phyloP scores from a whole-genome alignment of 257 asterid species.

The Cruciata laevipes region DNA sequence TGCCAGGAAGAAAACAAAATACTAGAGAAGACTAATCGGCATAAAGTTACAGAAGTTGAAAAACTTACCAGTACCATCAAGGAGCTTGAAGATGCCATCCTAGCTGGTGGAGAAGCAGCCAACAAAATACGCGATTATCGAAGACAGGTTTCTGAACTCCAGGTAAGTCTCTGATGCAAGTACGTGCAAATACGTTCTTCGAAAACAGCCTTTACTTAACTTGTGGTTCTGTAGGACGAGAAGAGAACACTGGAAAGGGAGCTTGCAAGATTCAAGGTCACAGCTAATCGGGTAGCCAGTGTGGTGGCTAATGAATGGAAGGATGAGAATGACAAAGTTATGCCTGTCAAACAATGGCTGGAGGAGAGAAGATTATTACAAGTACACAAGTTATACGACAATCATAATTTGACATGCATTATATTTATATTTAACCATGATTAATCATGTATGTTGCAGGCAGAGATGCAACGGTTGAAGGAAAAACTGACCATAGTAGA shows the following conservation, averaged over 20 bases:
- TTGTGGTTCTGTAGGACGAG: constrained; percentile 51
- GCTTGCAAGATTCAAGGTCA: constrained; percentile 74
- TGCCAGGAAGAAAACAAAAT: constrained; percentile 84
- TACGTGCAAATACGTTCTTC: not conserved
- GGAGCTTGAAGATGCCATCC: constrained; percentile 85
- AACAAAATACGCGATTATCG: constrained; percentile 60
- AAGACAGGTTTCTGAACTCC: constrained; percentile 59
- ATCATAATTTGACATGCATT: not conserved
- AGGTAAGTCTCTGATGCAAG: constrained; percentile 26
- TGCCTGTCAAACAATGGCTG: constrained; percentile 95
- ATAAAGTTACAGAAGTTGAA: constrained; percentile 72
- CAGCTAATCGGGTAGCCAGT: constrained; percentile 71
- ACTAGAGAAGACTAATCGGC: constrained; percentile 70
- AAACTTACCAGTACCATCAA: constrained; percentile 66
- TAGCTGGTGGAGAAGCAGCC: constrained; percentile 78
- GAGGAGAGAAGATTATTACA: constrained; percentile 81
- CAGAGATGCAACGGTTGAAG: constrained; percentile 65
- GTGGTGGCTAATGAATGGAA: constrained; percentile 95
- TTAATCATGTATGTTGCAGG: constrained; percentile 32
- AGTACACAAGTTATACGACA: constrained; percentile 24
- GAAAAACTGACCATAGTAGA: constrained; percentile 69
- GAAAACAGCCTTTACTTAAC: constrained; percentile 9
- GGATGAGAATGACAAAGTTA: constrained; percentile 76
- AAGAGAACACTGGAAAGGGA: constrained; percentile 82
- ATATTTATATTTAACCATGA: not conserved